Conservation (phyloP, 768 basidiomycete genomes). For the Trametes cinnabarina region DNA sequence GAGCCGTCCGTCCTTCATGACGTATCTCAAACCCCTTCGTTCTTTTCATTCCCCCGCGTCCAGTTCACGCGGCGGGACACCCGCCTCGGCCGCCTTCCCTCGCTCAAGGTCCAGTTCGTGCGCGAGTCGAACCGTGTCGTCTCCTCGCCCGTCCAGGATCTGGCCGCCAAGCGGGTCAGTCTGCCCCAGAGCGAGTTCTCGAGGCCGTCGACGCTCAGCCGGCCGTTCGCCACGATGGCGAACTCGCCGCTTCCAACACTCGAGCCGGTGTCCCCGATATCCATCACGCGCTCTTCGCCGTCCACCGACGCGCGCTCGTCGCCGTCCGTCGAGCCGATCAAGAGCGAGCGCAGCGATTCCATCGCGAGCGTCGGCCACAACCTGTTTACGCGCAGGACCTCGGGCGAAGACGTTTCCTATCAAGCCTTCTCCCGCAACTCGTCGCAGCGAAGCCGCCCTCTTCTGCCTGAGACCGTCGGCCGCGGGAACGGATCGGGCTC, state of each 20-base stretch:
- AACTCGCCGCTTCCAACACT: background rate
- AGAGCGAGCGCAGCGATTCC: background rate
- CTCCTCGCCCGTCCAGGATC: constrained; percentile 1
- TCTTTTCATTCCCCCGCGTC: constrained; percentile 1
- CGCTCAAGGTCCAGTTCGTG: constrained; percentile 13
- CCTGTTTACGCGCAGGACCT: constrained; percentile 14
- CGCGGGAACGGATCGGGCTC: constrained; percentile 3
- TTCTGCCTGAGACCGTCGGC: background rate
- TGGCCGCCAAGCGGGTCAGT: background rate
- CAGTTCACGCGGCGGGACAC: constrained; percentile 2
- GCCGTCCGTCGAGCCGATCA: background rate
- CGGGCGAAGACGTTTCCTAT: constrained; percentile 1
- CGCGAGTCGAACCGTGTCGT: constrained; percentile 11
- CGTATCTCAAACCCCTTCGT: background rate
- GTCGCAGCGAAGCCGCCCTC: constrained; percentile 6
- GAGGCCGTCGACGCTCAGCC: constrained; percentile 3
- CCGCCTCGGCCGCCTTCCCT: constrained; percentile 10
- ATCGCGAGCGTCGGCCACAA: constrained; percentile 8
- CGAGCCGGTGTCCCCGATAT: background rate
- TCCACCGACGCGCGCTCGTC: background rate
- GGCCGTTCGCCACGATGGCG: constrained; percentile 15
- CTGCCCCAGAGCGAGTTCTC: constrained; percentile 4
- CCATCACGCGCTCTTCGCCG: background rate
- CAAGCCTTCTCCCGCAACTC: constrained; percentile 11
- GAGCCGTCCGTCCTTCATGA: background rate